Percentiles rank a stretch among this genome's conserved stretches.
These are phyloP conservation scores for Apium graveolens DNA, from an alignment of 129 eudicot genomes.

Conservation along the genomic window DNA sequence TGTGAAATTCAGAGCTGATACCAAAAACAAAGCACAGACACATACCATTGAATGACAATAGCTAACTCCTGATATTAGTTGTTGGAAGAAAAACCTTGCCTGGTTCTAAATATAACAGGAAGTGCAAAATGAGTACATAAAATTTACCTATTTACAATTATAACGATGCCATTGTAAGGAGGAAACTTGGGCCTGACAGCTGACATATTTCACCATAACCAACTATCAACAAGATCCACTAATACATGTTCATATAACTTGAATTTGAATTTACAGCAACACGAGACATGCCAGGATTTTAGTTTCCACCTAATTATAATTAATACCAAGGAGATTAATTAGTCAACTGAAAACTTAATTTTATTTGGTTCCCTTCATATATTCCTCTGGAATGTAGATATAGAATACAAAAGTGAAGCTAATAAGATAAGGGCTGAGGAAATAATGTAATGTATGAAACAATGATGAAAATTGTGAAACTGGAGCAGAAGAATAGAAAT, in stretches of 20 bases:
- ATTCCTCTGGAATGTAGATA: not conserved
- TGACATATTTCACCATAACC: not conserved
- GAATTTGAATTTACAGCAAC: not conserved
- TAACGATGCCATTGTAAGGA: not conserved
- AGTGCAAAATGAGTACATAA: no score
- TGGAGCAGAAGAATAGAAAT: no score
- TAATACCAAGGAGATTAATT: not conserved
- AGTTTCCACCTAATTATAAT: not conserved
- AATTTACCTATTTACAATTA: no score
- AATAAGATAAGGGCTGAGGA: not conserved
- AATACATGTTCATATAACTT: not conserved
- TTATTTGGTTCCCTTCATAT: not conserved
- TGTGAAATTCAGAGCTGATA: no score
- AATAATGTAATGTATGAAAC: no score
- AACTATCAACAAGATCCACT: not conserved
- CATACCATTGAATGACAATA: no score
- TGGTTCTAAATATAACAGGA: no score
- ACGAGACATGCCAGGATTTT: not conserved
- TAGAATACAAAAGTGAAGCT: not conserved
- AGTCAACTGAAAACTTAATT: not conserved
- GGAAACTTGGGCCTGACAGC: not conserved
- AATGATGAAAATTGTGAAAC: no score
- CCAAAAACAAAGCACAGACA: no score
- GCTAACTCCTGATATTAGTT: no score
- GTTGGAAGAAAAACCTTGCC: no score